These are phyloP conservation scores for Balansia obtecta DNA, from an alignment of 2,329 filamentous ascomycete genomes.

Conservation along the genomic window DNA sequence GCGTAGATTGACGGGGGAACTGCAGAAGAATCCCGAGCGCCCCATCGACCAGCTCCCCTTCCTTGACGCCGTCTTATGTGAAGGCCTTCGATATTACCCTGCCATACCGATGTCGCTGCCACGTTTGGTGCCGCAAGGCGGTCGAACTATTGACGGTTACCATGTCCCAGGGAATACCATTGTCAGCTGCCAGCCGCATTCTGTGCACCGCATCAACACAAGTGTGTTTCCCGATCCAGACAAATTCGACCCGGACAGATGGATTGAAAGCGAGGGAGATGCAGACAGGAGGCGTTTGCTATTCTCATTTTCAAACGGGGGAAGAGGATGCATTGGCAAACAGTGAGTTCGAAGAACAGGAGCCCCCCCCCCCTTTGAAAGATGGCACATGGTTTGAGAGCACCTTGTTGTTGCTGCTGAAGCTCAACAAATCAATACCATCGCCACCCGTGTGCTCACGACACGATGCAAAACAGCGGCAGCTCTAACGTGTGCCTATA, in stretches of 20 bases:
- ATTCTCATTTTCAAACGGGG: constrained; percentile 55
- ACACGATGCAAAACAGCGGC: no score
- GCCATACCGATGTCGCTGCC: constrained; percentile 57
- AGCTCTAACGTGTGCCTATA: constrained; percentile 6
- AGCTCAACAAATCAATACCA: no score
- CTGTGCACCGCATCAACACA: constrained; percentile 43
- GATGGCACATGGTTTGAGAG: no score
- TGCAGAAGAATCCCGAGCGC: constrained; percentile 26
- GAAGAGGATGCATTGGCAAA: constrained; percentile 52
- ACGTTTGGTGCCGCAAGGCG: constrained; percentile 41
- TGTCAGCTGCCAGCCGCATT: constrained; percentile 50
- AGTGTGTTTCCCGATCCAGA: constrained; percentile 71
- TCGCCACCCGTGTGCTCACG: no score
- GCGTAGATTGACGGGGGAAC: constrained; percentile 37
- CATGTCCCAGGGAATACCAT: constrained; percentile 40
- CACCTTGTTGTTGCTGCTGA: neutral
- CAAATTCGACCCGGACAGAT: constrained; percentile 66
- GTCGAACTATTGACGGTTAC: constrained; percentile 42
- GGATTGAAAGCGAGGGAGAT: constrained; percentile 65
- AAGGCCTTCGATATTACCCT: constrained; percentile 49
- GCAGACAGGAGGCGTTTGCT: constrained; percentile 51
- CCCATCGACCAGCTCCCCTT: constrained; percentile 40
- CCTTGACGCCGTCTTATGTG: constrained; percentile 50
- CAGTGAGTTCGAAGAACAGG: constrained; percentile 37
- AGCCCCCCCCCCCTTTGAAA: no score